phyloP scores from a whole-genome alignment of 176 grass and related monocot species.

The Cymbopogon citratus region DNA sequence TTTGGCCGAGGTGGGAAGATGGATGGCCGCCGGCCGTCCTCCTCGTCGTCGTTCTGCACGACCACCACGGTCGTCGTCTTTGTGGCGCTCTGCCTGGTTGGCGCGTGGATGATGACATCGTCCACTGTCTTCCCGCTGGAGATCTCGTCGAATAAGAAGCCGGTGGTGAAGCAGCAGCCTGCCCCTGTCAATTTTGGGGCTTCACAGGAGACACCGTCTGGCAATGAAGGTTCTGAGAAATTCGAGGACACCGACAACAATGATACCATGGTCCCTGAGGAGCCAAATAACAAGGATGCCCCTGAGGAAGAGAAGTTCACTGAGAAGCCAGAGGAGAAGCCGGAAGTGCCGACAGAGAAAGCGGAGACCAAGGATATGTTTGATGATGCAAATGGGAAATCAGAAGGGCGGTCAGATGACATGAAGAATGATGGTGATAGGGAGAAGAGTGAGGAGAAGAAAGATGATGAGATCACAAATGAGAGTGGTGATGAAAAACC shows the following conservation, averaged over 20 bases:
- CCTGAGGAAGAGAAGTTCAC: conserved; percentile 39
- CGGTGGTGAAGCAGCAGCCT: conserved; percentile 39
- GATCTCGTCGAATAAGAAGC: conserved; percentile 36
- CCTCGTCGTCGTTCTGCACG: conserved; percentile 63
- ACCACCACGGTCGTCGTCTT: conserved; percentile 69
- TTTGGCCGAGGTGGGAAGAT: conserved; percentile 62
- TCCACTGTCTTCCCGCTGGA: conserved; percentile 67
- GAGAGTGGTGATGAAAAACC: conserved; percentile 34
- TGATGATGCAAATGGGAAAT: conserved; percentile 50
- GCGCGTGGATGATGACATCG: conserved; percentile 95
- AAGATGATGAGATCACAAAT: conserved; percentile 32
- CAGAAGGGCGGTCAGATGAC: conserved; percentile 27
- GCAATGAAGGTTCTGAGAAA: conserved; percentile 38
- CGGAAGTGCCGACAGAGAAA: conserved; percentile 16
- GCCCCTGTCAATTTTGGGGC: conserved; percentile 24
- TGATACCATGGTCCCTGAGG: conserved; percentile 27
- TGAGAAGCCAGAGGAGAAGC: conserved; percentile 28
- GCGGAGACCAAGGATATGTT: conserved; percentile 36
- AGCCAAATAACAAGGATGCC: conserved; percentile 34
- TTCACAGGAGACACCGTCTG: conserved; percentile 30
- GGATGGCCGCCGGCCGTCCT: conserved; percentile 64
- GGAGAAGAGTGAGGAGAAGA: conserved; percentile 21
- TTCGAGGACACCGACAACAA: conserved; percentile 44
- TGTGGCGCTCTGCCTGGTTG: conserved; percentile 72
- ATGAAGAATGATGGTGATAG: conserved; percentile 5